Base-by-base conservation (phyloP, 495 filamentous ascomycete species). In the Xylaria palmicola region DNA sequence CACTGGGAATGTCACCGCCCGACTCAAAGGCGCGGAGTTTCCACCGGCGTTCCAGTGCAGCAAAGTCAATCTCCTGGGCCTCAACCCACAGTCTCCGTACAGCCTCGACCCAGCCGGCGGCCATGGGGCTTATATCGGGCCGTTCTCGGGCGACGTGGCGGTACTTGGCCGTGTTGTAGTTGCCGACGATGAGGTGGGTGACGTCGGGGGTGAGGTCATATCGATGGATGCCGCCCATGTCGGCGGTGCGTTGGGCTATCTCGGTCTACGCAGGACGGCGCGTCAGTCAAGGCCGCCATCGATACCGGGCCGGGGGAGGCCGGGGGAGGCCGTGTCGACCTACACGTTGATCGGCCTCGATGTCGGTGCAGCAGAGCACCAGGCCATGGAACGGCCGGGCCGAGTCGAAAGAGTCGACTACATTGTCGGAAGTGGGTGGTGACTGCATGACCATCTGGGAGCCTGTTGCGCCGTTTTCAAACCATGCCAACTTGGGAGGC, bases 201-300 rank as follows among this genome's bases (percentile, higher is more conserved):
- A 96, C 92, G 71, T 97, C 91, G 45, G 90, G 90, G 32, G 94
- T 98, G n/a, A 98, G 86, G 72, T 98, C 91, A 68, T 90, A 86
- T 59, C 88, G 88, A 78, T 93, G 89, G 59, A 81, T 75, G 30
- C 93, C 94, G 60, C 94, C 94, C 83, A 98, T 93, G 65, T 95
- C 84, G 66, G 78, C 72, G 10, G 88, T 90, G 62, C 88, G 84
- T 30, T 77, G 71, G 15, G 85, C 85, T 39, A 97, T 79, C 56
- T 87, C 81, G 43, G 85, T 83, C 93, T 97, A 59, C n/a, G 47
- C 0, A 30, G 45, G 3, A 52, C 8, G 47, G 36, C 6, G 64
- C 26, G 10, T 36, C 17, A 13, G 55, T 50, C 36, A 48, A 56
- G 30, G 17, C 57, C 40, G 39, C 27, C 6, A 32, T 52, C 36